These are phyloP conservation scores for Biancaea sappan DNA, from an alignment of 306 rosid genomes.

Conservation along the genomic window DNA sequence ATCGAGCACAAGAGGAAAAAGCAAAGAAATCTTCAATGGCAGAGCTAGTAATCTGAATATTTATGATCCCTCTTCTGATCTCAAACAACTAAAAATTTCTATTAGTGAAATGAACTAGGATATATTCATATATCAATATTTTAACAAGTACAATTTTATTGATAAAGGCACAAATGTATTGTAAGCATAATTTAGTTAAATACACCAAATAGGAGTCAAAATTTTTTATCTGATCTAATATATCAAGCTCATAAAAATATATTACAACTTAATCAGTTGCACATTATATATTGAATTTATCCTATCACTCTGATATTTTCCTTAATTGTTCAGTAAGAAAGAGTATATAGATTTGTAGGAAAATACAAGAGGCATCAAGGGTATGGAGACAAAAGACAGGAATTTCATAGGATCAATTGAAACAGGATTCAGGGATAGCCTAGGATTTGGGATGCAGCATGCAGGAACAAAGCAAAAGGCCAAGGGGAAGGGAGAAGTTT, in stretches of 20 bases:
- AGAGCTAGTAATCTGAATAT: neutral
- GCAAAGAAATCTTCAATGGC: neutral
- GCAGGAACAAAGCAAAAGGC: neutral
- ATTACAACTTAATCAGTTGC: neutral
- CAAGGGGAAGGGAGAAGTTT: too few relatives aligned
- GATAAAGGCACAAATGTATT: neutral
- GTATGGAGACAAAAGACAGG: neutral
- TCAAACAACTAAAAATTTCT: neutral
- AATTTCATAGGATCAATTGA: neutral
- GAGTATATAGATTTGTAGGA: neutral
- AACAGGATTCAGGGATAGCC: neutral
- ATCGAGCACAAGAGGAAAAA: neutral
- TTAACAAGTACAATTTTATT: neutral
- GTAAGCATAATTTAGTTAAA: neutral
- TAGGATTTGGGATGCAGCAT: neutral
- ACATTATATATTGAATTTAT: too few relatives aligned
- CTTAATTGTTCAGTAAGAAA: neutral
- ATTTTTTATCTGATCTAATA: neutral
- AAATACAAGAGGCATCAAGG: neutral
- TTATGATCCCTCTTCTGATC: neutral
- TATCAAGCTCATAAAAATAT: neutral
- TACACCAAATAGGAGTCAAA: neutral
- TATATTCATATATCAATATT: neutral
- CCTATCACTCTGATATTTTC: neutral
- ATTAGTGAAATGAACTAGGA: constrained; percentile 14